Percentiles rank a stretch among this genome's conserved stretches.
Conservation (phyloP, 345 rosid genomes). For the Combretum micranthum region DNA sequence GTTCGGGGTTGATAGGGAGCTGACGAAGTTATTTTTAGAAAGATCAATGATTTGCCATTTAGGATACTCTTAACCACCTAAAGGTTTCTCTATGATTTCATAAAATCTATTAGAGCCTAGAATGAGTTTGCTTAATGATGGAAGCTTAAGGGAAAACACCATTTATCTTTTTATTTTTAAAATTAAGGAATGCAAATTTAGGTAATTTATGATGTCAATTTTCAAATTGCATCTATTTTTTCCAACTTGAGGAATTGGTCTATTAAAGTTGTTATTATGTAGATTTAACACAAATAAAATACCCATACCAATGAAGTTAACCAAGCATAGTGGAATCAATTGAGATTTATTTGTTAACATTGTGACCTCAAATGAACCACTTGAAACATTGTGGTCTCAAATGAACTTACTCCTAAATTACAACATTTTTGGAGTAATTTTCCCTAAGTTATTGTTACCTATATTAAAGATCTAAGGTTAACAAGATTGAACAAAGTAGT, state of each 20-base stretch:
- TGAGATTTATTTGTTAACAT: too few relatives aligned
- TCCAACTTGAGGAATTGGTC: conserved; percentile 8
- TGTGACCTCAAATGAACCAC: too few relatives aligned
- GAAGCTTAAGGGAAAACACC: conserved; percentile 1
- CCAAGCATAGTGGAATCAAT: conserved; percentile 26
- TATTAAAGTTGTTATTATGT: conserved; percentile 11
- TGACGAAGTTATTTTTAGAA: conserved; percentile 1
- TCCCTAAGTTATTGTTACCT: conserved; percentile 9
- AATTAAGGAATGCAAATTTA: neutral
- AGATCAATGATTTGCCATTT: neutral
- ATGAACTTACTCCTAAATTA: too few relatives aligned
- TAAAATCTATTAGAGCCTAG: conserved; percentile 5
- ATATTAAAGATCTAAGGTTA: conserved; percentile 6
- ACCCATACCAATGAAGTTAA: neutral
- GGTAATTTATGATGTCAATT: conserved; percentile 8
- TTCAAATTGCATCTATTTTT: conserved; percentile 2
- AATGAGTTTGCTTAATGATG: neutral
- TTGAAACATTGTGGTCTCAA: too few relatives aligned
- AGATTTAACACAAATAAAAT: neutral
- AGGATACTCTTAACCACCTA: neutral
- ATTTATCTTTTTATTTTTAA: conserved; percentile 7
- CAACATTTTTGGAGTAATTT: too few relatives aligned
- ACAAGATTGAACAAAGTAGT: conserved; percentile 9
- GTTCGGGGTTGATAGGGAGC: neutral
- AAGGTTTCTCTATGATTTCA: neutral